These are phyloP conservation scores for Ampelocalamus luodianensis DNA, from an alignment of 176 grass and related monocot species.

Conservation along the genomic window DNA sequence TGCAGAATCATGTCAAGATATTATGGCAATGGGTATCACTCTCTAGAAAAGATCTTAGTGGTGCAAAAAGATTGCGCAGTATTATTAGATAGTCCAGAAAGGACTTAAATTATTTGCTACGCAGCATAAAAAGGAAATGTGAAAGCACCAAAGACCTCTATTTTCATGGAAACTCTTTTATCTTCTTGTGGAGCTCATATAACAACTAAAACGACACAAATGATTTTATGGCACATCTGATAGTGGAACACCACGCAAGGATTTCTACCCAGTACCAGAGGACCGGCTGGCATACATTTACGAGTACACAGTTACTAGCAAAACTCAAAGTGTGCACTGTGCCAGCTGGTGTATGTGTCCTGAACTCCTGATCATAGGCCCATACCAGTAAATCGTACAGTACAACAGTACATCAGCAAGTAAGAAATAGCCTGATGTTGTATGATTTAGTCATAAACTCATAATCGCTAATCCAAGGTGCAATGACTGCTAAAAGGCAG, in stretches of 20 bases:
- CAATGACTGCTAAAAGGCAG: conserved; percentile 5
- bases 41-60: not conserved
- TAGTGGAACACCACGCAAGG: conserved; percentile 16
- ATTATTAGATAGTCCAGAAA: conserved; percentile 6
- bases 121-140: conserved; percentile 3
- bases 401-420: not conserved
- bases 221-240: conserved; percentile 11
- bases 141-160: not conserved
- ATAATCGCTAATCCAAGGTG: conserved; percentile 11
- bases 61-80: not conserved
- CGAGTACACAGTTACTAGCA: conserved; percentile 28
- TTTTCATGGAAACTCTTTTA: not conserved
- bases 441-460: conserved; percentile 11
- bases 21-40: not conserved
- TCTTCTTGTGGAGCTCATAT: conserved; percentile 16
- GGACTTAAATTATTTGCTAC: conserved; percentile 13
- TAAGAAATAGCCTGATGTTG: not conserved
- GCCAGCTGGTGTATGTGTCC: not conserved
- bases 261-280: not conserved
- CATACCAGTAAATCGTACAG: not conserved
- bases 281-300: conserved; percentile 3
- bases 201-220: conserved; percentile 1
- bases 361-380: not conserved
- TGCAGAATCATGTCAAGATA: conserved; percentile 40
- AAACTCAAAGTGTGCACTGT: conserved; percentile 2